Percentiles rank a stretch among this genome's conserved stretches.
phyloP scores from a whole-genome alignment of 2,329 filamentous ascomycete species.

The Pseudopyrenochaeta lycopersici region DNA sequence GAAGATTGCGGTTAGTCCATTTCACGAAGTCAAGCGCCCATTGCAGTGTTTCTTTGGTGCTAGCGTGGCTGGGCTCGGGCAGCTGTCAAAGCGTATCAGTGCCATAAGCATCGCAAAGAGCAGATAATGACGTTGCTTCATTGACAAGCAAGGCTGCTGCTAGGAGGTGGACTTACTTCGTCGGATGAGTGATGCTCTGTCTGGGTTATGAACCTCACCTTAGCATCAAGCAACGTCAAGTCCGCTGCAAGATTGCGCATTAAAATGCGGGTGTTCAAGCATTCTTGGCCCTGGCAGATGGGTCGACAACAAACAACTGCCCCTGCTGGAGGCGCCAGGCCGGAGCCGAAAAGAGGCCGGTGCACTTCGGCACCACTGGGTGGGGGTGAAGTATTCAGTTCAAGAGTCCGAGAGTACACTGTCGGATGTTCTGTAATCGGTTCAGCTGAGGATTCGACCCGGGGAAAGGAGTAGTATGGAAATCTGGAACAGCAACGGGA shows the following conservation, averaged over 20 bases:
- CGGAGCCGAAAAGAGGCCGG: conserved; percentile 24
- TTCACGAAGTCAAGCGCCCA: conserved; percentile 36
- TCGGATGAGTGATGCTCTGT: conserved; percentile 25
- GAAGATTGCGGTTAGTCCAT: conserved; percentile 29
- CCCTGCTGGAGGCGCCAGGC: conserved; percentile 28
- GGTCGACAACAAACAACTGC: conserved; percentile 33
- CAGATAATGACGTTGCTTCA: conserved; percentile 1
- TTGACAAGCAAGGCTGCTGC: neutral
- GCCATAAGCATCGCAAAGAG: conserved; percentile 1
- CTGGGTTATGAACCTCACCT: conserved; percentile 27
- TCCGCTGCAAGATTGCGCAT: conserved; percentile 35
- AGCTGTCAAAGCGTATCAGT: conserved; percentile 24
- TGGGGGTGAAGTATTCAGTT: conserved; percentile 23
- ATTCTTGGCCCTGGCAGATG: conserved; percentile 34
- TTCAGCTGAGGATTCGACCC: conserved; percentile 26
- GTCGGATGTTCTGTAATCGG: conserved; percentile 30
- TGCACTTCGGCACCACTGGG: conserved; percentile 24
- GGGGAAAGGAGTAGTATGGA: conserved; percentile 5
- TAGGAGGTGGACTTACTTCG: conserved; percentile 26
- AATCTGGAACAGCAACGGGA: conserved; percentile 9
- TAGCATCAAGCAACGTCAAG: conserved; percentile 25
- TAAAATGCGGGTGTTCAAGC: conserved; percentile 30
- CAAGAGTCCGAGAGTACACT: conserved; percentile 20
- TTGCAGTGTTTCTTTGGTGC: conserved; percentile 26
- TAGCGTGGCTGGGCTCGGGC: conserved; percentile 14